Evolutionary conservation across 148 eudicot genomes (phyloP).

Genomic region (Polygonum maritimum): DNA sequence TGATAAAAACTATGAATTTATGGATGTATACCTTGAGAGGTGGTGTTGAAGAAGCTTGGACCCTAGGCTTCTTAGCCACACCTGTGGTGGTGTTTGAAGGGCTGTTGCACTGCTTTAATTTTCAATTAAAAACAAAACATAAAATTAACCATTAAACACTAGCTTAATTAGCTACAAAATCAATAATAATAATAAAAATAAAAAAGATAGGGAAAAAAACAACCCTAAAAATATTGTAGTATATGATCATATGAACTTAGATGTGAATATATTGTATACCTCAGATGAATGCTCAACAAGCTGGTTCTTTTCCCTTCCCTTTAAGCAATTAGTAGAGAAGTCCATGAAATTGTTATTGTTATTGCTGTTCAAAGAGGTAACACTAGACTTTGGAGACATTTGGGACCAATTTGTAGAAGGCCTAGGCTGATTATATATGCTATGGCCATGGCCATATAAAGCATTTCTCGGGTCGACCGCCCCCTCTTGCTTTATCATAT

Average conservation of each 20-base stretch:
- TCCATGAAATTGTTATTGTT: constrained; percentile 26
- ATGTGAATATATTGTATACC: constrained; percentile 18
- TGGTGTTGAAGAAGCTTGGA: constrained; percentile 59
- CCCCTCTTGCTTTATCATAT: constrained; percentile 12
- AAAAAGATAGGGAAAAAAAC: not conserved
- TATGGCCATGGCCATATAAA: constrained; percentile 6
- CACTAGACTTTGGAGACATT: constrained; percentile 40
- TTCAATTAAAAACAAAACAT: not conserved
- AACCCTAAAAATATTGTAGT: not conserved
- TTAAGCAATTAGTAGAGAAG: constrained; percentile 26
- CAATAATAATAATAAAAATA: not conserved
- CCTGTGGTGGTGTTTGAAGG: constrained; percentile 28
- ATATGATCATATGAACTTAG: not conserved
- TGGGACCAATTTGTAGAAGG: constrained; percentile 32
- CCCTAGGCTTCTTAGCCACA: constrained; percentile 65
- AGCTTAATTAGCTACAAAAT: not conserved
- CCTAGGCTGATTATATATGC: constrained; percentile 9
- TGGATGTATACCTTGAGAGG: constrained; percentile 56
- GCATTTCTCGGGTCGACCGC: not conserved
- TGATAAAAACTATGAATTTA: not conserved
- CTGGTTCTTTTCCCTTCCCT: constrained; percentile 24
- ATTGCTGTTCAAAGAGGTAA: constrained; percentile 26
- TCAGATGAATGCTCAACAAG: constrained; percentile 42
- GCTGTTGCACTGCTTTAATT: constrained; percentile 47
- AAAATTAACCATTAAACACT: not conserved